A percentile compares a stretch with the other conserved stretches of the same genome.
Evolutionary conservation across 805 yeast genomes (phyloP).

Genomic region (Barnettozyma californica): DNA sequence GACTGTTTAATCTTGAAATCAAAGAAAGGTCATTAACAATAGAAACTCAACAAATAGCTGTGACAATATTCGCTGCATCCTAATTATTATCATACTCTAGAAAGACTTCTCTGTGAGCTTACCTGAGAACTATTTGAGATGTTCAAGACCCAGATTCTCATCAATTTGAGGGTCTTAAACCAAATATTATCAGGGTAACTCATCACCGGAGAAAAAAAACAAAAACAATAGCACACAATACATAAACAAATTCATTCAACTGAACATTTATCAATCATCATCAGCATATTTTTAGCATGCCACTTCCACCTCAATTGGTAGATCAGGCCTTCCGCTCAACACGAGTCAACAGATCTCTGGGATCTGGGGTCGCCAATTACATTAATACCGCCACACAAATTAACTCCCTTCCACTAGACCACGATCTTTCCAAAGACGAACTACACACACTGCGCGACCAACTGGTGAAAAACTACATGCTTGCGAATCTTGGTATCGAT

Average conservation of each 20-base stretch:
- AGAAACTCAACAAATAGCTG: no score
- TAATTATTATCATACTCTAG: no score
- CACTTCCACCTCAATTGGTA: constrained; percentile 4
- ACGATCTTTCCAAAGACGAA: constrained; percentile 3
- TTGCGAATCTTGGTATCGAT: constrained; percentile 4
- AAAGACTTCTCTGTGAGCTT: no score
- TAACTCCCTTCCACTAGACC: constrained; percentile 2
- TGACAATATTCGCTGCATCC: no score
- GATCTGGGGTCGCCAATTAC: constrained; percentile 3
- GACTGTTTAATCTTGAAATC: no score
- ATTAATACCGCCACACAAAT: constrained; percentile 1
- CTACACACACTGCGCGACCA: constrained; percentile 3
- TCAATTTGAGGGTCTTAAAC: no score
- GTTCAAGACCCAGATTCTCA: no score
- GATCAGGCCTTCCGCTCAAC: constrained; percentile 5
- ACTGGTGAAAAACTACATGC: constrained; percentile 4
- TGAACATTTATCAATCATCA: not conserved
- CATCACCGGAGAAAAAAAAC: not conserved
- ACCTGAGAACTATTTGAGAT: no score
- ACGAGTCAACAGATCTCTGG: constrained; percentile 4
- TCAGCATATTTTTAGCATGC: not conserved
- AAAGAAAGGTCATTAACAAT: no score
- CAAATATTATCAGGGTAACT: not conserved
- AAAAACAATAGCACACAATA: not conserved
- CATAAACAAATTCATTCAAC: not conserved